Evolutionary conservation across 2,329 filamentous ascomycete species (phyloP), one percentile per base, ranked within the genome.

Genomic region (Ascochyta lentis): DNA sequence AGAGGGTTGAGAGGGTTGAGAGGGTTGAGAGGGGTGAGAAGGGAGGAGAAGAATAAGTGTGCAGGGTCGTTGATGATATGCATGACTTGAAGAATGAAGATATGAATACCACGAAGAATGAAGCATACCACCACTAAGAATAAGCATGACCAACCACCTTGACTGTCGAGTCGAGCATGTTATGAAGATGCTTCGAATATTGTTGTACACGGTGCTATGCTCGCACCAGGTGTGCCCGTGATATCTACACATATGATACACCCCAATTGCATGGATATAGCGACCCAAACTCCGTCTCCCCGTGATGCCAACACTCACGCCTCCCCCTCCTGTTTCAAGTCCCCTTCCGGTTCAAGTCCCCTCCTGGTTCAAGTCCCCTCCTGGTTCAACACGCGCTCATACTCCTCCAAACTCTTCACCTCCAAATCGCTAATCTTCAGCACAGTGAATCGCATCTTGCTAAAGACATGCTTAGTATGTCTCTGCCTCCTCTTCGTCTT

Each of bases 391-490:
- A 78, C 79, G 40, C 62, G 59, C 69, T 81, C 69, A 69, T 86
- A 74, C 72, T 85, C 80, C 46, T 86, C 84, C 56, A 83, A 59
- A 24, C 77, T 79, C 76, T 81, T 84, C 5, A 96, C 82, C 72
- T 84, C 88, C 60, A 98, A 73, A 77, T 98, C 91, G 72, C 89
- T 89, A 61, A 99, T 89, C 71, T 88, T 84, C 77, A 99, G 72
- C 22, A 96, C 85, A 3, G 95, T 99, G 77, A 90, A 96, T 69
- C 86, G 84, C 74, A 96, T 91, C 84, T 99, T 97, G 81, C 92
- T 97, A 80, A 84, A 89, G 9, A 95, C 89, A 56, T 84, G 86
- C 81, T 87, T 91, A 45, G 85, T 83, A 72, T 85, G 83, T 60
- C 86, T 78, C 67, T 85, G 81, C 71, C 89, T 83, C 71, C 91